Percentiles rank a stretch among this genome's conserved stretches.
Evolutionary conservation across 495 filamentous ascomycete genomes (phyloP).

Genomic region (Talaromyces nanjingensis): DNA sequence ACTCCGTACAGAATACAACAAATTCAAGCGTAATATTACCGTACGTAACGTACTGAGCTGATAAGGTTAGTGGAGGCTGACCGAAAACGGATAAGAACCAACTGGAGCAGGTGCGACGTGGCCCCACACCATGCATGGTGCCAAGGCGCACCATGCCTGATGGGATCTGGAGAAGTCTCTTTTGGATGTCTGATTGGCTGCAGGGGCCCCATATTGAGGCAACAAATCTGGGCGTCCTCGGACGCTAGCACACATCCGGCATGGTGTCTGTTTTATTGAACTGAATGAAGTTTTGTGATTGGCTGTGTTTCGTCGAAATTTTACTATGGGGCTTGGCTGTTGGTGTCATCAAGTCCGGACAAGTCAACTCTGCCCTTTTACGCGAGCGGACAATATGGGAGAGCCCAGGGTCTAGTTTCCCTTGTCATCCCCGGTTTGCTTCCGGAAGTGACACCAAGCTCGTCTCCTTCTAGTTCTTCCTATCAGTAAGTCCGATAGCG

Average conservation of each 20-base stretch:
- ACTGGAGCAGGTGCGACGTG: not conserved
- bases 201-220: not conserved
- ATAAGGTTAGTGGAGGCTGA: conserved; percentile 1
- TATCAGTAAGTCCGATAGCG: not conserved
- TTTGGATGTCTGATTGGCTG: not conserved
- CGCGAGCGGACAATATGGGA: not conserved
- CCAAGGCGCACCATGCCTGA: not conserved
- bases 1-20: not conserved
- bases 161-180: not conserved
- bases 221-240: not conserved
- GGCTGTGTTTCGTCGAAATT: not conserved
- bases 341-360: not conserved
- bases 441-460: not conserved
- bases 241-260: not conserved
- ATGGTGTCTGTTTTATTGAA: not conserved
- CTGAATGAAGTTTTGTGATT: not conserved
- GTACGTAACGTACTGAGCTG: not conserved
- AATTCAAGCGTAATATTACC: not conserved
- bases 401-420: not conserved
- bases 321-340: not conserved
- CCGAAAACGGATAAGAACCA: not conserved
- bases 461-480: not conserved
- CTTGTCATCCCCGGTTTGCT: not conserved
- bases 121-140: not conserved
- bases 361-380: not conserved